Evolutionary conservation across 2,329 filamentous ascomycete genomes (phyloP).

Genomic region (Colletotrichum spaethianum): DNA sequence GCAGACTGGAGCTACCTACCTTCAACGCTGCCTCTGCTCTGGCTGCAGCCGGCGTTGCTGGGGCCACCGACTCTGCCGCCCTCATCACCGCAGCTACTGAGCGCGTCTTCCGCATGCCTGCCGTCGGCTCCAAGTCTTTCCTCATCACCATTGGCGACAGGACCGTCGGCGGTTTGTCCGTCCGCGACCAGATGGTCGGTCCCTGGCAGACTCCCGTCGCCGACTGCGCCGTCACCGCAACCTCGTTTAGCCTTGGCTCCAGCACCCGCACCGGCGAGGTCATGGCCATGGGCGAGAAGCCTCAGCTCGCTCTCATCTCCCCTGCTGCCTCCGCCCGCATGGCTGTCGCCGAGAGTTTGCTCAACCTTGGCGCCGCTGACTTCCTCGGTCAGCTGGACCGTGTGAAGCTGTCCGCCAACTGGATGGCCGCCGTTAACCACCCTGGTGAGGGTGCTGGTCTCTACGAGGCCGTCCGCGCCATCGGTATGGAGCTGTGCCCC

Average conservation of each 20-base stretch:
- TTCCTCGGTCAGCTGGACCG: slow-evolving; percentile 80
- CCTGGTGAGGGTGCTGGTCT: slow-evolving; percentile 92
- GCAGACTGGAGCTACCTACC: slow-evolving; percentile 74
- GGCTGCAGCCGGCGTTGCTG: slow-evolving; percentile 72
- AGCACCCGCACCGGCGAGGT: slow-evolving; percentile 88
- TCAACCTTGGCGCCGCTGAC: slow-evolving; percentile 89
- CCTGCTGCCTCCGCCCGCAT: slow-evolving; percentile 93
- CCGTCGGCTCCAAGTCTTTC: slow-evolving; percentile 97
- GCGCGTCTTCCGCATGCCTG: slow-evolving; percentile 85
- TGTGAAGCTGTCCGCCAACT: slow-evolving; percentile 94
- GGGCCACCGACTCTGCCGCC: slow-evolving; percentile 64
- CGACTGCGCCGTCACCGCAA: slow-evolving; percentile 93
- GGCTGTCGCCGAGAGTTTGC: slow-evolving; percentile 93
- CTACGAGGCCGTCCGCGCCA: slow-evolving; percentile 93
- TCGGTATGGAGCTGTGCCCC: slow-evolving; percentile 93
- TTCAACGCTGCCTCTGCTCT: slow-evolving; percentile 81
- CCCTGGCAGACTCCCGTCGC: slow-evolving; percentile 96
- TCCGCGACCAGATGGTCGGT: slow-evolving; percentile 95
- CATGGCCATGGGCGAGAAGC: slow-evolving; percentile 98
- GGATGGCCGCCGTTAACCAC: slow-evolving; percentile 98
- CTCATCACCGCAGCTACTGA: slow-evolving; percentile 78
- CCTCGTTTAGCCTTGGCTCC: slow-evolving; percentile 76
- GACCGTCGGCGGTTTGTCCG: slow-evolving; percentile 89
- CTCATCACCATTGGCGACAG: slow-evolving; percentile 97
- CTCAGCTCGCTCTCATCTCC: slow-evolving; percentile 89